Base-by-base conservation (phyloP, 352 stramenopile species). In the Phytopythium mirpurense region DNA sequence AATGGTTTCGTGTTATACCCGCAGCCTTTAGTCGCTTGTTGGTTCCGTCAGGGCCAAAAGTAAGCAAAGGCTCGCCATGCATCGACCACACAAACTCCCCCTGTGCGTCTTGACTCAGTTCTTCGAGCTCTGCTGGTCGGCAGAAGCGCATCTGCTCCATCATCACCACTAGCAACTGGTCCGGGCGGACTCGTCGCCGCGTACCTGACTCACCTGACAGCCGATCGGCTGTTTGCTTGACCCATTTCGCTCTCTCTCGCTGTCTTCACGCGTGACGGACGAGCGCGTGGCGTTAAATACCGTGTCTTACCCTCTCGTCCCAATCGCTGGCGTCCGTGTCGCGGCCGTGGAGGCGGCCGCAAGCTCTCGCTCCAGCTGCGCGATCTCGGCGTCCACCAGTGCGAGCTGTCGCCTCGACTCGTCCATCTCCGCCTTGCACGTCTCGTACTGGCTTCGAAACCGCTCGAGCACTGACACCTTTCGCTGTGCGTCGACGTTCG, bases 281-380 rank as follows among this genome's bases (percentile, higher is more conserved):
- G 32, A 3, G 32, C 2, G 34, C 16, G 12, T n/a, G 35, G 7
- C 2, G 15, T 15, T 56, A 47, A 56, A 46, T 55, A 55, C 27
- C 45, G 7, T 15, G 37, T 16, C 27, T 51, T 38, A 51, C 27
- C 44, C 44, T 51, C 27, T 38, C 11, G 27, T 29, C 11, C 14
- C 12, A 16, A 47, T 23, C 1, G 24, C 41, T 3, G 18, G 8
- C 26, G 26, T 24, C 43, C 23, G 43, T 27, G 45, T 16, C 15
- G 4, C 35, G 9, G 2, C 6, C 26, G 18, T 8, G 19, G 47
- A 43, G 3, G 19, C 34, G 19, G 21, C 47, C 14, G 47, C 47
- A 32, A 53, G 31, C 47, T 53, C 47, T 32, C 34, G 47, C 47
- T 53, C 47, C 12, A 53, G 47, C 31, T 21, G n/a, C 32, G 47